Percentiles rank a stretch among this genome's conserved stretches.
Conservation (phyloP, 108 stramenopile genomes). For the Schizochytrium sp. region DNA sequence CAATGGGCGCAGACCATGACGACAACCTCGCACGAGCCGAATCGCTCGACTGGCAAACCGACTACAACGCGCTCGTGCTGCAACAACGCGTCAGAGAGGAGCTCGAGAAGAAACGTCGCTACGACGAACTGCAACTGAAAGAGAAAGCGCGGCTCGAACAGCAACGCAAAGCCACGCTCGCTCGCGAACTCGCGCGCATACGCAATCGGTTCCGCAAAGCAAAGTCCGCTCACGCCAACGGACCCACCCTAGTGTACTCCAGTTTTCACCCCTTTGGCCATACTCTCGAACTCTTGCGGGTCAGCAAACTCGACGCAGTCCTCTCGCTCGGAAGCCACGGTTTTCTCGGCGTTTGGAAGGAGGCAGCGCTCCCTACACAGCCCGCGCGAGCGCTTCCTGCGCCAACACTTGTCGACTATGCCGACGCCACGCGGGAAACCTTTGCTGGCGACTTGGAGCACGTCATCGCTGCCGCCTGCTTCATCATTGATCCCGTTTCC, state of each 20-base stretch:
- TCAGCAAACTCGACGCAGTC: neutral
- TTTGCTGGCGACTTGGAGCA: neutral
- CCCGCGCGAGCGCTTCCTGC: neutral
- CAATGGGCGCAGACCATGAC: neutral
- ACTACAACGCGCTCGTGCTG: neutral
- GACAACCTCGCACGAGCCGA: neutral
- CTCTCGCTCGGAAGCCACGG: neutral
- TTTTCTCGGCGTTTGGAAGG: neutral
- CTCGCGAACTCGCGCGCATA: neutral
- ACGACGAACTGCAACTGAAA: neutral
- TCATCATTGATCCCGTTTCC: neutral
- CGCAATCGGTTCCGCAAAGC: neutral
- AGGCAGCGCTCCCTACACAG: neutral
- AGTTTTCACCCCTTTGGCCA: neutral
- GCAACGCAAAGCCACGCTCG: neutral
- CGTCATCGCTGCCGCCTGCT: neutral
- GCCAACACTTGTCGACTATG: slow-evolving; percentile 9
- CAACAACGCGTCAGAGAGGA: neutral
- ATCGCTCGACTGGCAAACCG: neutral
- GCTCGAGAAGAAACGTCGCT: slow-evolving; percentile 6
- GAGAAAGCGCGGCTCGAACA: neutral
- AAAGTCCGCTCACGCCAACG: neutral
- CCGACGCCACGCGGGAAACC: neutral
- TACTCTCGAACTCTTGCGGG: neutral
- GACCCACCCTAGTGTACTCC: neutral